Conservation (phyloP, 805 yeast species). For the Kluyveromyces siamensis region DNA sequence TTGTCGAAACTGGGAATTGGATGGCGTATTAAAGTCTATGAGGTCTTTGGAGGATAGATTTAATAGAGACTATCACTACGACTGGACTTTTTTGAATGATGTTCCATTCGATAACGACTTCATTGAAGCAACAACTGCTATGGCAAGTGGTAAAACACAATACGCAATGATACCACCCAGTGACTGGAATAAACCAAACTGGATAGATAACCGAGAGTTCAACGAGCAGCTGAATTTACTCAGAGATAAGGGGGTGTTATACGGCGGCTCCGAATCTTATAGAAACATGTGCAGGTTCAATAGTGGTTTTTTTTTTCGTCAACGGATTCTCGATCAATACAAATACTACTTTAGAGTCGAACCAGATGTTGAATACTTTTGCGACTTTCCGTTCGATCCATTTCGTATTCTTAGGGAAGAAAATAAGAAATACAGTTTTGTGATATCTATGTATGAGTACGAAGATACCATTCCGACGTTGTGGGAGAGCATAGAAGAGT, state of each 20-base stretch:
- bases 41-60: slow-evolving; percentile 71
- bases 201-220: slow-evolving; percentile 53
- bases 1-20: slow-evolving; percentile 71
- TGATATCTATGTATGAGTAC: slow-evolving; percentile 75
- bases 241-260: slow-evolving; percentile 42
- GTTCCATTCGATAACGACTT: slow-evolving; percentile 58
- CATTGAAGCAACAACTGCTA: slow-evolving; percentile 46
- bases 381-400: slow-evolving; percentile 81
- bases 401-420: slow-evolving; percentile 71
- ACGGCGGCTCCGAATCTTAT: slow-evolving; percentile 59
- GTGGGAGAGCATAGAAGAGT: slow-evolving; percentile 66
- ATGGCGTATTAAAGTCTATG: slow-evolving; percentile 67
- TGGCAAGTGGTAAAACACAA: slow-evolving; percentile 56
- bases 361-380: slow-evolving; percentile 80
- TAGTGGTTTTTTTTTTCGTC: slow-evolving; percentile 83
- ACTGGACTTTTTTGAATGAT: slow-evolving; percentile 76
- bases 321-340: slow-evolving; percentile 58
- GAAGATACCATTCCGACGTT: slow-evolving; percentile 77
- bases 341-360: slow-evolving; percentile 95
- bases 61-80: slow-evolving; percentile 55
- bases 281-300: slow-evolving; percentile 95
- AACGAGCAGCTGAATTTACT: slow-evolving; percentile 38
- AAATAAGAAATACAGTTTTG: slow-evolving; percentile 78
- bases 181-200: slow-evolving; percentile 72
- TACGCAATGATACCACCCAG: slow-evolving; percentile 57